These are phyloP conservation scores for Ophiostoma triangulosporum DNA, from an alignment of 2,329 filamentous ascomycete genomes.

Conservation along the genomic window DNA sequence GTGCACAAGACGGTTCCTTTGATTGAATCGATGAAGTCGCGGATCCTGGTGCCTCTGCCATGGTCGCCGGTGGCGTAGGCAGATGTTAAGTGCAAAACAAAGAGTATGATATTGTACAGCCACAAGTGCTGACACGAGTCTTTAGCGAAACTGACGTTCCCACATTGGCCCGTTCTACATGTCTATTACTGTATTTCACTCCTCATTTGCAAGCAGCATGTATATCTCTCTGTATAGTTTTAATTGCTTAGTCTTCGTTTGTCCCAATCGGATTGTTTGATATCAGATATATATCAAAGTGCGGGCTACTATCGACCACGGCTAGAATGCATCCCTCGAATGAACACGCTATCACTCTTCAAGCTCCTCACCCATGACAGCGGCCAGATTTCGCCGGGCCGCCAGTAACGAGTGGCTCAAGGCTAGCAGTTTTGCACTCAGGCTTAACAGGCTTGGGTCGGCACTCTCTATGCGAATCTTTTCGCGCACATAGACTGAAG, in stretches of 20 bases:
- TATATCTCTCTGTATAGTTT: too few relatives aligned
- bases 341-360: slow-evolving; percentile 14
- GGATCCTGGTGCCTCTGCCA: slow-evolving; percentile 84
- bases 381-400: slow-evolving; percentile 56
- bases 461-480: slow-evolving; percentile 82
- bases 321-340: neutral
- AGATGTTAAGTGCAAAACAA: neutral
- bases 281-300: too few relatives aligned
- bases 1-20: slow-evolving; percentile 97
- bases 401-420: slow-evolving; percentile 59
- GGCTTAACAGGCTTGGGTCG: slow-evolving; percentile 71
- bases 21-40: slow-evolving; percentile 92
- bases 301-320: too few relatives aligned
- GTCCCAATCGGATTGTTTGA: too few relatives aligned
- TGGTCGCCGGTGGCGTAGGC: slow-evolving; percentile 84
- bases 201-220: too few relatives aligned
- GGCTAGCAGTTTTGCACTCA: slow-evolving; percentile 71
- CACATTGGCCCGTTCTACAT: too few relatives aligned
- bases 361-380: slow-evolving; percentile 56
- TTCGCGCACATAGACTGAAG: slow-evolving; percentile 74
- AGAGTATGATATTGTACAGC: neutral
- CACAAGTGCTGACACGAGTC: too few relatives aligned
- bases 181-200: too few relatives aligned
- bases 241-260: too few relatives aligned
- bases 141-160: too few relatives aligned